Base-by-base conservation (phyloP, 176 grass and related monocot species). In the Bothriochloa decipiens region DNA sequence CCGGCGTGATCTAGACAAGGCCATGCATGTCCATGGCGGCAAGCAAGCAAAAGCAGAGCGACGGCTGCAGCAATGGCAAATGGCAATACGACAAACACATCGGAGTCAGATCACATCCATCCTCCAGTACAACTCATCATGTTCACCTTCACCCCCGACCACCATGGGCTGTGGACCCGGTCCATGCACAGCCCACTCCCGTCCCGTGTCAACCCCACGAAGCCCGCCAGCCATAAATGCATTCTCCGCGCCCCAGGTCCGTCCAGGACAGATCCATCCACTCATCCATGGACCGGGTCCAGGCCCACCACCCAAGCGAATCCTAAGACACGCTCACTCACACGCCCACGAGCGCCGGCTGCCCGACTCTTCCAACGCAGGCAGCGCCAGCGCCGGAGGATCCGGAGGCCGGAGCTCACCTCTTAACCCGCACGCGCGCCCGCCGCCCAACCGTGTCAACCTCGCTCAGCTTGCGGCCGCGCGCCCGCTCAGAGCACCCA, bases 251-350 rank as follows among this genome's bases (percentile, higher is more conserved):
- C 36, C 67, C 37, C 57, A 26, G 8, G 16, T n/a, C n/a, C n/a
- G 49, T 3, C 50, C 17, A 53, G 17, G 6, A 2, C 50, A 53
- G 50, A 37, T 79, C 75, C 60, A n/a, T 14, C 27, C 25, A 22
- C 6, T 0, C 52, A 22, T 57, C 52, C 52, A 22, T 80, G 58
- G 35, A 75, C 78, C 85, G 14, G 17, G 70, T 87, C 70, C 25
- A 75, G 35, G 39, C 41, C 33, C 6, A n/a, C n/a, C 15, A 26
- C 41, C 16, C 4, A 4, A 72, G 55, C 39, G 79, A 83, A 90
- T 90, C 88, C 88, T 79, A 86, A 78, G 88, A 75, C 7, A 42
- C 41, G 46, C 77, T 20, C 70, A 46, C 70, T 13, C 70, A 46
- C 70, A 12, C 37, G 2, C 37, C 20, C 65, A n/a, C 35, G 8